phyloP scores from a whole-genome alignment of 495 filamentous ascomycete species.

The Talaromyces nanjingensis region DNA sequence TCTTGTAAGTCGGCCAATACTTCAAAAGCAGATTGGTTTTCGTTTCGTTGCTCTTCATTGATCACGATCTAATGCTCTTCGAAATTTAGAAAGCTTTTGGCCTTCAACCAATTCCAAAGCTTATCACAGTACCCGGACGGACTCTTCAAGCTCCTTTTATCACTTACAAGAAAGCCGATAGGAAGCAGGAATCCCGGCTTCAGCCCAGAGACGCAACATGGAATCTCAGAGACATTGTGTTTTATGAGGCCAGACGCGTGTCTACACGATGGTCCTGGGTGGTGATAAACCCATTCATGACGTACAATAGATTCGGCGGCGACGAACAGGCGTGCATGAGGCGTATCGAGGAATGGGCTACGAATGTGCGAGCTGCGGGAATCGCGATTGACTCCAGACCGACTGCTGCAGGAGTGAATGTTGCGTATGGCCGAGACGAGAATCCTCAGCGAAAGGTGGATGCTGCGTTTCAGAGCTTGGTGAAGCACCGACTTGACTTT shows the following conservation, averaged over 20 bases:
- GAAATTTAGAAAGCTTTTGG: conserved; percentile 39
- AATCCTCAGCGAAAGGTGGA: not conserved
- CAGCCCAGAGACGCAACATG: conserved; percentile 39
- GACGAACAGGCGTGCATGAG: not conserved
- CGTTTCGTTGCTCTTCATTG: not conserved
- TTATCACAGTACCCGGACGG: conserved; percentile 61
- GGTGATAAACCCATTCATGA: not conserved
- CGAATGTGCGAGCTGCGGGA: not conserved
- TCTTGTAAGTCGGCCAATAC: conserved; percentile 19
- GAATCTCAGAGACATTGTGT: conserved; percentile 47
- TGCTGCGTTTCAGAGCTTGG: not conserved
- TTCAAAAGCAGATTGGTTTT: not conserved
- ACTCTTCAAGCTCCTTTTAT: conserved; percentile 51
- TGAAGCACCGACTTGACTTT: conserved; percentile 21
- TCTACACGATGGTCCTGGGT: conserved; percentile 31
- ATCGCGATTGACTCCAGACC: not conserved
- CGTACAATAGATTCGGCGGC: not conserved
- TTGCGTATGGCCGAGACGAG: not conserved
- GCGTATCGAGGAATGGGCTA: not conserved
- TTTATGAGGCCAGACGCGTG: conserved; percentile 23
- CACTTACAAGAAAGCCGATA: conserved; percentile 32
- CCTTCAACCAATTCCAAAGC: conserved; percentile 39
- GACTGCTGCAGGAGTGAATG: not conserved
- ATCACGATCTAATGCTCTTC: conserved; percentile 15
- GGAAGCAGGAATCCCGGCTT: conserved; percentile 13